Percentiles rank a stretch among this genome's conserved stretches.
These are phyloP conservation scores for Malus sieversii DNA, from an alignment of 306 rosid species.

Conservation along the genomic window DNA sequence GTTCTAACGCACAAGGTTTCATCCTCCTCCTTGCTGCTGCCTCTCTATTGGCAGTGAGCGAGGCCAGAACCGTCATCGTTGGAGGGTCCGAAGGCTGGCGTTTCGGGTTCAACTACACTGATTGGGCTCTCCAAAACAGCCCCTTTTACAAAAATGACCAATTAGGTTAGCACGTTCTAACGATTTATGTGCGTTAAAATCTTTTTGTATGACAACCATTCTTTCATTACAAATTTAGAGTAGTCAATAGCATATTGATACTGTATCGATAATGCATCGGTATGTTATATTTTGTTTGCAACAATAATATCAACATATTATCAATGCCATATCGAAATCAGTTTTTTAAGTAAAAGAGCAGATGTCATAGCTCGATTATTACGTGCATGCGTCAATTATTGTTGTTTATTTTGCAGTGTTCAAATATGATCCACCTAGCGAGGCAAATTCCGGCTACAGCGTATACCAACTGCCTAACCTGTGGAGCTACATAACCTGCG, in stretches of 20 bases:
- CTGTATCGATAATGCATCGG: neutral
- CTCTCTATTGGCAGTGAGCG: constrained; percentile 8
- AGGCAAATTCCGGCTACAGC: constrained; percentile 17
- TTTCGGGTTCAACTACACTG: constrained; percentile 54
- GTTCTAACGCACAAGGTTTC: constrained; percentile 11
- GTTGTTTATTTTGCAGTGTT: constrained; percentile 33
- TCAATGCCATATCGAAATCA: neutral
- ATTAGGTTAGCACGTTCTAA: constrained; percentile 24
- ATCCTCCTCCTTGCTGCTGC: constrained; percentile 22
- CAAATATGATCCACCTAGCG: constrained; percentile 35
- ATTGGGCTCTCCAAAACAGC: constrained; percentile 50
- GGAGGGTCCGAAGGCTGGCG: constrained; percentile 70
- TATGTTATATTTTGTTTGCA: too few species aligned
- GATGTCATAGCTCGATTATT: neutral
- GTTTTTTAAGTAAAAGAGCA: neutral
- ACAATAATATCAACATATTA: neutral
- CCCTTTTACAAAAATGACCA: constrained; percentile 55
- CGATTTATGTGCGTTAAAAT: neutral
- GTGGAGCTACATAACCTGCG: constrained; percentile 45
- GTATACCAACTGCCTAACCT: constrained; percentile 38
- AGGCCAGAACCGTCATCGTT: constrained; percentile 37
- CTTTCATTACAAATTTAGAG: neutral
- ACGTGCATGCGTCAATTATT: neutral
- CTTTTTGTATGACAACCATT: neutral
- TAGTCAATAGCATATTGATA: too few species aligned